Evolutionary conservation across 192 early-diverging fungal species (phyloP).

Genomic region (Coemansia guatemalensis): DNA sequence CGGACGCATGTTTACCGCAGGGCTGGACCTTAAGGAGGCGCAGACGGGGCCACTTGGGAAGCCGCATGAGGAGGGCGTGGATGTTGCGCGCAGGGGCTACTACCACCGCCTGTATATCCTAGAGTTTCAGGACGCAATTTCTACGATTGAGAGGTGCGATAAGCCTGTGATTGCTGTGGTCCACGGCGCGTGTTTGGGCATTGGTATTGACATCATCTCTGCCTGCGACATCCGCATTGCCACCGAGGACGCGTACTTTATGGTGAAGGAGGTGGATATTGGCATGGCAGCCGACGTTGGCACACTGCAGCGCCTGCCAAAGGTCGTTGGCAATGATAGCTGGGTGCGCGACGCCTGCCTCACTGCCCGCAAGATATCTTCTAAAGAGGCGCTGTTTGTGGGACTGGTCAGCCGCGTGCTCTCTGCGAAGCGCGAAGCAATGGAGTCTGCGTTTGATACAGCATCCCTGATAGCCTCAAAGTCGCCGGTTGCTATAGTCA

Average conservation of each 20-base stretch:
- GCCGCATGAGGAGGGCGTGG: conserved; percentile 8
- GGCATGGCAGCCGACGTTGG: conserved; percentile 92
- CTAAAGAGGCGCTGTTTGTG: conserved; percentile 60
- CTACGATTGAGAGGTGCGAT: conserved; percentile 78
- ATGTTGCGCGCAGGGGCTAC: conserved; percentile 47
- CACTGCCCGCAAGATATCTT: conserved; percentile 74
- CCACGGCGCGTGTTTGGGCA: conserved; percentile 84
- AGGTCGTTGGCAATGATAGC: conserved; percentile 87
- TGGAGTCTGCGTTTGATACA: conserved; percentile 59
- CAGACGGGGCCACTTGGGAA: conserved; percentile 19
- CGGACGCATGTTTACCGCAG: conserved; percentile 83
- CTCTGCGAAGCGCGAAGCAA: conserved; percentile 18
- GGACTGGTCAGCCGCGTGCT: conserved; percentile 64
- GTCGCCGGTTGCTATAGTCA: conserved; percentile 81
- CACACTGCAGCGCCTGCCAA: conserved; percentile 93
- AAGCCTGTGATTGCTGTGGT: conserved; percentile 89
- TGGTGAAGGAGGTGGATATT: conserved; percentile 91
- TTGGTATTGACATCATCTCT: conserved; percentile 81
- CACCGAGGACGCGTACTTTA: conserved; percentile 75
- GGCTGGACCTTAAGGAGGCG: conserved; percentile 75
- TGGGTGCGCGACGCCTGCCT: conserved; percentile 90
- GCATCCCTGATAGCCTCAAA: conserved; percentile 82
- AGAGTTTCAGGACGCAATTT: conserved; percentile 66
- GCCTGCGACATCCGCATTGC: conserved; percentile 92
- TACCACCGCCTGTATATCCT: conserved; percentile 50